Evolutionary conservation across 23 red algal genomes (phyloP).

Genomic region (Gracilariopsis chorda): DNA sequence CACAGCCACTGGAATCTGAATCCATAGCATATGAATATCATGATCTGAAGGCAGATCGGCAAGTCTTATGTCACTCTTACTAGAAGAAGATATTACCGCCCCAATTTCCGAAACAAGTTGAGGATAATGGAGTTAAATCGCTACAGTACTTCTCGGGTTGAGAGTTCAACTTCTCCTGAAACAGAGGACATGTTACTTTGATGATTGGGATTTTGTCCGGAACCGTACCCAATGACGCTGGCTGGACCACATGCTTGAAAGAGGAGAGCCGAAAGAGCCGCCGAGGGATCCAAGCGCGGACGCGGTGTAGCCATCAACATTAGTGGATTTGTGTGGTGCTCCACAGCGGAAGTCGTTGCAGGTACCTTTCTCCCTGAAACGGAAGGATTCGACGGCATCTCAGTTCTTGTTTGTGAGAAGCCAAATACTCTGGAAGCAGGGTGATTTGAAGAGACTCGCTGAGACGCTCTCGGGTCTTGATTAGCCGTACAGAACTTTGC

Average conservation of each 20-base stretch:
- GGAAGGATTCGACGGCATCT: background rate
- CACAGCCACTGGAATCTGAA: conserved; percentile 75
- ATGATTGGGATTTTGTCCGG: background rate
- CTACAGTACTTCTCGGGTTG: conserved; percentile 68
- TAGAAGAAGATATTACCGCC: background rate
- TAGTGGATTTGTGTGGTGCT: background rate
- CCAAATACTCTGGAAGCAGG: background rate
- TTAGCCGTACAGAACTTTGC: background rate
- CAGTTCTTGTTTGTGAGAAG: background rate
- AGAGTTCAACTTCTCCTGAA: conserved; percentile 36
- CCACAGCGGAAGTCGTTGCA: background rate
- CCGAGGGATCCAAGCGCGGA: background rate
- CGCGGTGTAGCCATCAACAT: background rate
- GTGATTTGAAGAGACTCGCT: background rate
- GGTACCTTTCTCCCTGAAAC: background rate
- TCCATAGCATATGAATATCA: conserved; percentile 52
- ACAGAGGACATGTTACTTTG: background rate
- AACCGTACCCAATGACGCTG: background rate
- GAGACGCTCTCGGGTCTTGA: conserved; percentile 3
- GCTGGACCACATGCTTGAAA: background rate
- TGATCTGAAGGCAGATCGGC: conserved; percentile 60
- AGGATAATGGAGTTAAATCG: conserved; percentile 73
- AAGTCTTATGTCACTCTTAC: background rate
- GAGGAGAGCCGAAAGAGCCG: conserved; percentile 12
- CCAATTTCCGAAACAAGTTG: conserved; percentile 27